These are phyloP conservation scores for Ascochyta fabae DNA, from an alignment of 2,329 filamentous ascomycete species.

Conservation along the genomic window DNA sequence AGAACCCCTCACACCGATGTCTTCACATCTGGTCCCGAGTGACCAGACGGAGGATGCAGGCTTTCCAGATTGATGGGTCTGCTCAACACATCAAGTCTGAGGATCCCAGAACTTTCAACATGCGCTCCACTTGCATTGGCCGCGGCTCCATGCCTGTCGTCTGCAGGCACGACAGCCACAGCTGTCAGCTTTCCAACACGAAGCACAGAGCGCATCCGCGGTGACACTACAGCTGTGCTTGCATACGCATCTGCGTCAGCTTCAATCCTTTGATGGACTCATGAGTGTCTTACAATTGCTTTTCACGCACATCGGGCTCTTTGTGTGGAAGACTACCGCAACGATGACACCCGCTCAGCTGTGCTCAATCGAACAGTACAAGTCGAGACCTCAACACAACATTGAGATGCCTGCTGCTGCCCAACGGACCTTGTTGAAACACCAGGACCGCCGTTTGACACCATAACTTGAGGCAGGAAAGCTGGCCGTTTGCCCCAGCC, in stretches of 20 bases:
- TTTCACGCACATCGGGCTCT: neutral
- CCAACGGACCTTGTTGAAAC: constrained; percentile 4
- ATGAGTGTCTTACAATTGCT: constrained; percentile 2
- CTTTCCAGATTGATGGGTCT: neutral
- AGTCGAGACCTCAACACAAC: constrained; percentile 6
- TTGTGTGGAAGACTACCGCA: constrained; percentile 4
- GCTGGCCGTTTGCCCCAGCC: neutral
- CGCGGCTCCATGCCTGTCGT: neutral
- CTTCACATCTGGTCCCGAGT: constrained; percentile 3
- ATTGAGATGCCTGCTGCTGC: neutral
- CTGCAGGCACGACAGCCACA: constrained; percentile 3
- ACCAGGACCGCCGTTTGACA: constrained; percentile 2
- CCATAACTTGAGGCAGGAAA: neutral
- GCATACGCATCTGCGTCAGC: neutral
- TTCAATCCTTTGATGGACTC: neutral
- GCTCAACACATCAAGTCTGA: neutral
- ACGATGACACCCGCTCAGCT: neutral
- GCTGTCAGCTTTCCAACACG: constrained; percentile 1
- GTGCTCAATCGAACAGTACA: neutral
- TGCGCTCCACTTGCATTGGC: neutral
- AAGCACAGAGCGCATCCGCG: constrained; percentile 1
- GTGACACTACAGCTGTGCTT: constrained; percentile 3
- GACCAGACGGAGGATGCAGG: neutral
- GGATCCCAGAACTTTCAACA: neutral
- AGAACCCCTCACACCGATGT: neutral